Percentiles rank a stretch among this genome's conserved stretches.
phyloP scores from a whole-genome alignment of 106 monocot genomes.

The Dendrobium catenatum region DNA sequence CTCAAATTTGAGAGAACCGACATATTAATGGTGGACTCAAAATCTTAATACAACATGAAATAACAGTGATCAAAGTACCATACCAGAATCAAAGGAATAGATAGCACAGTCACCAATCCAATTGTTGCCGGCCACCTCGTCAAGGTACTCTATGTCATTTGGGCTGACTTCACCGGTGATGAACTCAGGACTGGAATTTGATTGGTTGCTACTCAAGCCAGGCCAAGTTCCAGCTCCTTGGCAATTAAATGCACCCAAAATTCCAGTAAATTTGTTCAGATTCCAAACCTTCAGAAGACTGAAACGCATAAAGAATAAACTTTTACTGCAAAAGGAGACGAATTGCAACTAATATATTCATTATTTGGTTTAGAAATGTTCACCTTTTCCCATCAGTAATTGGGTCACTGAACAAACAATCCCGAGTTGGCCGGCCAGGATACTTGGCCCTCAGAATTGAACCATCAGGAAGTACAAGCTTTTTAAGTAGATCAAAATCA shows the following conservation, averaged over 20 bases:
- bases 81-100: constrained; percentile 36
- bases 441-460: constrained; percentile 41
- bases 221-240: constrained; percentile 53
- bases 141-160: constrained; percentile 26
- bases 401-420: constrained; percentile 41
- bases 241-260: constrained; percentile 42
- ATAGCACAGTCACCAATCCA: constrained; percentile 38
- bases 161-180: constrained; percentile 22
- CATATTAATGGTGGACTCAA: background rate
- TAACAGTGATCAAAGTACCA: background rate
- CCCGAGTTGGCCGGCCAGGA: constrained; percentile 43
- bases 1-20: background rate
- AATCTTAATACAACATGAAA: background rate
- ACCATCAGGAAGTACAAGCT: constrained; percentile 41
- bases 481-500: constrained; percentile 36
- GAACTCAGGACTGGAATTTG: background rate
- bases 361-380: background rate
- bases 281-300: constrained; percentile 54
- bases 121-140: constrained; percentile 26
- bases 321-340: background rate
- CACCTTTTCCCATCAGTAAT: constrained; percentile 42
- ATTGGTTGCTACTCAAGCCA: constrained; percentile 4
- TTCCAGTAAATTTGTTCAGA: constrained; percentile 29
- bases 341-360: background rate
- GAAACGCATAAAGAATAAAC: background rate